Evolutionary conservation across 805 yeast species (phyloP), one percentile per base, ranked within the genome.

Genomic region (Starmera dryadoides): DNA sequence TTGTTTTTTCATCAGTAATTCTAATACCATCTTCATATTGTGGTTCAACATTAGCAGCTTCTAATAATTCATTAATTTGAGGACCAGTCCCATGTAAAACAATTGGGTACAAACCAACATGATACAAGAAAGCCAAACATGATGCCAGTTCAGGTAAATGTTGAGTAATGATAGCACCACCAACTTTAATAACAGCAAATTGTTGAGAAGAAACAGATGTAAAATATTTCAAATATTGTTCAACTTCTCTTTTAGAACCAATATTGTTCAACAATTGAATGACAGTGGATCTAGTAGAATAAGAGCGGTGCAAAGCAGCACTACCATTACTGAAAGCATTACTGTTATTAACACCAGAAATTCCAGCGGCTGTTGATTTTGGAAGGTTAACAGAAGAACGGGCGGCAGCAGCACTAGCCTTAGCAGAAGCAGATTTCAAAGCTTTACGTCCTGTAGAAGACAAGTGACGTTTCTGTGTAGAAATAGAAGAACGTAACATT

Each of bases 21-120:
- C 99, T 78, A 53, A 93, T 93, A 8, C 99, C 99, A 57, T 93
- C 98, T 44, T 81, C 83, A 61, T 93, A 93, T 48, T 86, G 87
- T 4, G 99, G 98, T 60, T 86, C 97, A 25, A 93, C 86, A 31
- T 96, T 96, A 62, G 86, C 95, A 37, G 80, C 81, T 63, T 93
- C 98, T 43, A 93, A 73, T 50, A 88, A 77, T 55, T 85, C 95
- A 60, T 93, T 93, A 66, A 93, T 93, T 66, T 93, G 99, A 6
- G 99, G 99, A 16, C 99, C 99, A 1, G 98, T 93, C 22, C 99
- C 99, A 59, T 93, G 99, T 42, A 93, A 73, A 9, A 93, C 95
- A 45, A 93, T 88, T 20, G 99, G 99, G 55, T 88, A 93, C 43
- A 93, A 74, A 11, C 99, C 99, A 37, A 93, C 96, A 58, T 93